phyloP scores from a whole-genome alignment of 495 filamentous ascomycete genomes.

The Cryomyces antarcticus region DNA sequence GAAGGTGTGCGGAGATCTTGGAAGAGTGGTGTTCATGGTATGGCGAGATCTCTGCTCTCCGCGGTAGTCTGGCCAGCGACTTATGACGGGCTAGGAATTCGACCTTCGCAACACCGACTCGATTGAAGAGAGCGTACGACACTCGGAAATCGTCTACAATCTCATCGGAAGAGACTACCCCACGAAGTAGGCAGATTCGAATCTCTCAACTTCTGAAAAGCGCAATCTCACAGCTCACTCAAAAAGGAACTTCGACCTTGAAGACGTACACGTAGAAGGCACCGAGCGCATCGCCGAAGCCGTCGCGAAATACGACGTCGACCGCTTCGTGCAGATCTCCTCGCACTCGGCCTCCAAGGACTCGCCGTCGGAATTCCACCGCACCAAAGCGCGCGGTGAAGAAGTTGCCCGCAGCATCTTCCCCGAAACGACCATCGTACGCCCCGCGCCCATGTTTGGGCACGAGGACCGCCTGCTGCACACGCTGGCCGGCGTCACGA shows the following conservation, averaged over 20 bases:
- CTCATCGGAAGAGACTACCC: slow-evolving; percentile 82
- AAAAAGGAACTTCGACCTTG: slow-evolving; percentile 71
- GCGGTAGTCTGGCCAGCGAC: not conserved
- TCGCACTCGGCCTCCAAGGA: slow-evolving; percentile 73
- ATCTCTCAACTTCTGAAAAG: slow-evolving; percentile 5
- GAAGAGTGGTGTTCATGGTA: slow-evolving; percentile 70
- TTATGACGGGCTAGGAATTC: slow-evolving; percentile 39
- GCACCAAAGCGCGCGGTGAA: slow-evolving; percentile 76
- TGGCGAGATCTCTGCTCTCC: not conserved
- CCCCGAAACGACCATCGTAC: slow-evolving; percentile 94
- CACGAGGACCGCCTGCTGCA: slow-evolving; percentile 85
- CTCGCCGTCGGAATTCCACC: slow-evolving; percentile 69
- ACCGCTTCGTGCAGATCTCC: slow-evolving; percentile 92
- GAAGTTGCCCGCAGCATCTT: slow-evolving; percentile 72
- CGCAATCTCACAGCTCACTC: slow-evolving; percentile 3
- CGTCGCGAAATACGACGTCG: slow-evolving; percentile 93
- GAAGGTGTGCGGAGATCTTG: slow-evolving; percentile 86
- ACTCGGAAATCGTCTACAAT: slow-evolving; percentile 96
- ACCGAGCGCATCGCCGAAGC: slow-evolving; percentile 90
- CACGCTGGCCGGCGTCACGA: slow-evolving; percentile 55
- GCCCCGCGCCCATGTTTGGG: slow-evolving; percentile 83
- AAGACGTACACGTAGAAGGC: slow-evolving; percentile 87
- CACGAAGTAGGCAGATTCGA: slow-evolving; percentile 50
- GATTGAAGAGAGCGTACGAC: slow-evolving; percentile 87
- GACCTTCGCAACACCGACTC: slow-evolving; percentile 89